These are phyloP conservation scores for Boehmeria nivea DNA, from an alignment of 306 rosid species.

Conservation along the genomic window DNA sequence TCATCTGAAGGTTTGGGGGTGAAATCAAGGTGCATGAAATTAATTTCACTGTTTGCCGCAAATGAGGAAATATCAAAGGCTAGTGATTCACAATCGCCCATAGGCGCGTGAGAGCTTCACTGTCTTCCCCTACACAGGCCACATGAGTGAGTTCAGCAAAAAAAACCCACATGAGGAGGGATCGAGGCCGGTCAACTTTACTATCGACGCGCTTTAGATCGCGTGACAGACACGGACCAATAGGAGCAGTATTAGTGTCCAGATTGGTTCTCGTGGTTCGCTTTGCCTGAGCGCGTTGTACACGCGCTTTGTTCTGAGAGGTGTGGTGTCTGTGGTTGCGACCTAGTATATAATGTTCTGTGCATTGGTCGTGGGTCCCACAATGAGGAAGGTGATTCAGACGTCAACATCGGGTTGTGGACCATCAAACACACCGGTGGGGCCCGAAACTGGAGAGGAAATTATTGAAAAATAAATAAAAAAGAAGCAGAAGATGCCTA, in stretches of 20 bases:
- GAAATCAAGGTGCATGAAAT: too few relatives aligned
- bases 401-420: constrained; percentile 52
- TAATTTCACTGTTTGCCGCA: too few relatives aligned
- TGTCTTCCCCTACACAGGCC: neutral
- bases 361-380: constrained; percentile 13
- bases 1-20: too few relatives aligned
- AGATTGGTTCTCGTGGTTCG: neutral
- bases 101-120: constrained; percentile 27
- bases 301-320: neutral
- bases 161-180: constrained; percentile 36
- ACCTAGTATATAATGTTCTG: neutral
- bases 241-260: constrained; percentile 8
- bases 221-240: neutral
- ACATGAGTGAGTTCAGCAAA: constrained; percentile 5
- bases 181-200: constrained; percentile 34
- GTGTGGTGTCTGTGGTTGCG: too few relatives aligned
- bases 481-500: neutral
- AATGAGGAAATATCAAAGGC: neutral
- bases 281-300: fast-evolving
- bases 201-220: constrained; percentile 22
- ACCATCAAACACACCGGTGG: constrained; percentile 31
- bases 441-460: constrained; percentile 21
- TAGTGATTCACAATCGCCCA: constrained; percentile 5
- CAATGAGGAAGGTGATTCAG: constrained; percentile 33
- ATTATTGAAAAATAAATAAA: neutral